These are phyloP conservation scores for Striga hermonthica DNA, from an alignment of 305 asterid genomes.

Conservation along the genomic window DNA sequence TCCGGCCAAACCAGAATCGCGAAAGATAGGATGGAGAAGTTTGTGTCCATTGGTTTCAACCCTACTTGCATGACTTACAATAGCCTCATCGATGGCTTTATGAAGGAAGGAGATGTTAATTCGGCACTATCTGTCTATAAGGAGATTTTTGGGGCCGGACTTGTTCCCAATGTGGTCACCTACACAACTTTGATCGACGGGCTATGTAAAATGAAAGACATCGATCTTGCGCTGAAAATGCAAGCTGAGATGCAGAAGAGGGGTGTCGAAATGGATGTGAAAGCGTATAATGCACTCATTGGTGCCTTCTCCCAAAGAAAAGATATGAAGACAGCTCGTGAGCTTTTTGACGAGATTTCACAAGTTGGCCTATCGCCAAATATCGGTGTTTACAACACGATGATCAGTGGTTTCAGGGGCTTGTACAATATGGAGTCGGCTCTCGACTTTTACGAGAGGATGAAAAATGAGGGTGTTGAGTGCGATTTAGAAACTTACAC, in stretches of 20 bases:
- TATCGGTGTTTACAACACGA: conserved; percentile 55
- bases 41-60: conserved; percentile 42
- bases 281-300: conserved; percentile 57
- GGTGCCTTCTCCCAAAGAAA: conserved; percentile 65
- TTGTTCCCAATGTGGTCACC: conserved; percentile 54
- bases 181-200: conserved; percentile 69
- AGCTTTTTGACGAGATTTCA: conserved; percentile 57
- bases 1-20: conserved; percentile 52
- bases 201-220: conserved; percentile 44
- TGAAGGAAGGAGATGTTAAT: conserved; percentile 52
- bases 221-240: conserved; percentile 52
- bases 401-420: conserved; percentile 68
- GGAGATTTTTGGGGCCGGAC: conserved; percentile 59
- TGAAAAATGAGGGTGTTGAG: conserved; percentile 52
- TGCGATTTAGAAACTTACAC: conserved; percentile 73
- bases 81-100: conserved; percentile 63
- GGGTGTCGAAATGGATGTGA: conserved; percentile 65
- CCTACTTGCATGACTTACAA: conserved; percentile 65
- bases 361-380: conserved; percentile 60
- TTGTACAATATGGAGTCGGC: conserved; percentile 40
- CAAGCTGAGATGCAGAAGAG: conserved; percentile 53
- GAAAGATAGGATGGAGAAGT: conserved; percentile 44
- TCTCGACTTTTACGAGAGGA: conserved; percentile 46
- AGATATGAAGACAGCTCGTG: conserved; percentile 58
- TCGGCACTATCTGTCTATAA: conserved; percentile 57